Conservation (phyloP, 2,329 filamentous ascomycete genomes). For the Fusarium udum region DNA sequence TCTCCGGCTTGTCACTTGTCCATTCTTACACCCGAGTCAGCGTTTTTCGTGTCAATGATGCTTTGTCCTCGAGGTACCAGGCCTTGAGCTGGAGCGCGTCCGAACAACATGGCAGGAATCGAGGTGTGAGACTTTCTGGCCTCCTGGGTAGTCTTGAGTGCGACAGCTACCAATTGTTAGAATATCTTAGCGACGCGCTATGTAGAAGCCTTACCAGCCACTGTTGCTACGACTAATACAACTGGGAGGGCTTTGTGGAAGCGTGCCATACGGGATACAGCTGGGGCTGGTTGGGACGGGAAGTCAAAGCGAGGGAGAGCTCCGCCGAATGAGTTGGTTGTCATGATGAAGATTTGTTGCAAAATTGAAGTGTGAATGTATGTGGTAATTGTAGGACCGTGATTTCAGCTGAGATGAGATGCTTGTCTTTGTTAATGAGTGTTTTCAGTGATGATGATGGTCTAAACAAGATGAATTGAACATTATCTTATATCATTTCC, state of each 20-base stretch:
- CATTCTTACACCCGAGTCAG: too few species aligned
- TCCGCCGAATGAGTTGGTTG: constrained; percentile 36
- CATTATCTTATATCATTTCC: constrained; percentile 25
- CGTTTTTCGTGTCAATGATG: neutral
- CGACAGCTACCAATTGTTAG: constrained; percentile 14
- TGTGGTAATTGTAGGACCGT: neutral
- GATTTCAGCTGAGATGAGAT: neutral
- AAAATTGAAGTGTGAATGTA: neutral
- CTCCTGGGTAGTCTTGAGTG: constrained; percentile 22
- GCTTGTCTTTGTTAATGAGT: neutral
- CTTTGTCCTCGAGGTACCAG: constrained; percentile 16
- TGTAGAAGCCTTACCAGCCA: constrained; percentile 8
- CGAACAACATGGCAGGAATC: neutral
- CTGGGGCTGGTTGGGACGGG: constrained; percentile 10
- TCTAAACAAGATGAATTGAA: neutral
- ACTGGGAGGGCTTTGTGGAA: constrained; percentile 24
- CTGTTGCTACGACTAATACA: constrained; percentile 14
- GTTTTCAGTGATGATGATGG: neutral
- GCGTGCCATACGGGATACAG: constrained; percentile 30
- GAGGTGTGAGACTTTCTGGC: neutral
- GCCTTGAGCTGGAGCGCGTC: neutral
- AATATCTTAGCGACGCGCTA: neutral
- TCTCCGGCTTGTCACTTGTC: too few species aligned
- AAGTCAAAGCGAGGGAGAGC: constrained; percentile 37
- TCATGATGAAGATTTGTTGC: constrained; percentile 12